Base-by-base conservation (phyloP, 139 green algal genomes). In the Coccomyxa sp. region DNA sequence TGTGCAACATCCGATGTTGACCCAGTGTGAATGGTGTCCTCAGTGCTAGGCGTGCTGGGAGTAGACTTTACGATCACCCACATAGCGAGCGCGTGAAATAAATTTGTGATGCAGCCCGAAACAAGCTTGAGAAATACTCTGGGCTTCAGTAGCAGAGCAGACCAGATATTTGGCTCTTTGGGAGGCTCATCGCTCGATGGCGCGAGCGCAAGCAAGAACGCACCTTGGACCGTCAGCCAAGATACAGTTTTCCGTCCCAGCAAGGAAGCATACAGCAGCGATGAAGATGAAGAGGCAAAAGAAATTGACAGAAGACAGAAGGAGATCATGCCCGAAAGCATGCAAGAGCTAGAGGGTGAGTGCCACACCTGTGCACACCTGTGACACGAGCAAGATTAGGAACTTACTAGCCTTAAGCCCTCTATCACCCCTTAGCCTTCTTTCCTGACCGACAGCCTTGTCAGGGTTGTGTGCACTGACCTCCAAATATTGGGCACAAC, bases 151-250 rank as follows among this genome's bases (percentile, higher is more conserved):
- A 80, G 2, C 55, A 36, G 78, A 36, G 37, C 40, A 16, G 78
- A 54, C 33, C 71, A 70, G 18, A 44, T 76, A 24, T 83, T 83
- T 75, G 79, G 39, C 0, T 74, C 64, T 27, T 44, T 83, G 33
- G 72, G 70, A 39, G 70, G 33, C 34, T n/a, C n/a, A 55, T 35
- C 64, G 37, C 55, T 16, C 35, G 68, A 39, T 14, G n/a, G 58
- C 38, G 7, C 7, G 29, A 6, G 27, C 34, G 29, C n/a, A 37
- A 8, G 55, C 36, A n/a, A 64, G 22, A 18, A 31, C 18, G 18
- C 50, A 64, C 22, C 18, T 64, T 73, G 50, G 70, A 68, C 70
- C 9, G 22, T 73, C 3, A 38, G 29, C 10, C 71, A 54, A 22
- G 34, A 68, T 31, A 37, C 69, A 27, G 38, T 73, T n/a, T 74